phyloP scores from a whole-genome alignment of 2,329 filamentous ascomycete genomes.

The Exophiala bonariae region DNA sequence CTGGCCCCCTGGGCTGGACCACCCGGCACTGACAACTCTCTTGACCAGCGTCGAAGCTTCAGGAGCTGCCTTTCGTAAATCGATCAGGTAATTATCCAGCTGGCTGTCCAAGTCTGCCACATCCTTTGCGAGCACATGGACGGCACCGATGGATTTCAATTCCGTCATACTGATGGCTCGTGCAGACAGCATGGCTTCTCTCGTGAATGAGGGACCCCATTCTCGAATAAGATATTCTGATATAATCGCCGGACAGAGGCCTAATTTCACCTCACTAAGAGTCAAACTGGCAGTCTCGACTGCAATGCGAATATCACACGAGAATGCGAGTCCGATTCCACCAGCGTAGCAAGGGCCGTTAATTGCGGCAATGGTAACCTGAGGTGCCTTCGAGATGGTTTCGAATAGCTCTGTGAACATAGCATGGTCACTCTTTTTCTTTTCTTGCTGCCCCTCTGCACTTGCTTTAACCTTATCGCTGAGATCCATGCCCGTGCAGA shows the following conservation, averaged over 20 bases:
- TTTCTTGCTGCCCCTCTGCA: constrained; percentile 22
- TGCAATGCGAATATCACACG: constrained; percentile 40
- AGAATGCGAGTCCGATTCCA: constrained; percentile 45
- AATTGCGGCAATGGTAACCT: constrained; percentile 43
- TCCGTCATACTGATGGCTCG: constrained; percentile 32
- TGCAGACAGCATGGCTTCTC: constrained; percentile 41
- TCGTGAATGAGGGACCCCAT: constrained; percentile 38
- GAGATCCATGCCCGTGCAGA: constrained; percentile 27
- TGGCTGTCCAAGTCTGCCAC: constrained; percentile 18
- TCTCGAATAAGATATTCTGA: constrained; percentile 43
- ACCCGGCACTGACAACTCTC: constrained; percentile 28
- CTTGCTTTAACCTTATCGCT: constrained; percentile 27
- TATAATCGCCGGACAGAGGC: constrained; percentile 40
- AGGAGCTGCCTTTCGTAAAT: constrained; percentile 30
- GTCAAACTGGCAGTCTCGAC: constrained; percentile 27
- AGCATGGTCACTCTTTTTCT: constrained; percentile 23
- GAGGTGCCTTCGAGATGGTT: constrained; percentile 40
- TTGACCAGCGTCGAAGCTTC: constrained; percentile 37
- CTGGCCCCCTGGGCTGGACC: constrained; percentile 1
- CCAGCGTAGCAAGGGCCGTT: constrained; percentile 47
- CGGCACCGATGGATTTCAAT: constrained; percentile 28
- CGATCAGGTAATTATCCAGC: constrained; percentile 30
- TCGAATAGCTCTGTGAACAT: constrained; percentile 33
- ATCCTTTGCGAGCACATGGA: constrained; percentile 26
- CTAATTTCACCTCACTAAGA: constrained; percentile 44